A percentile compares a stretch with the other conserved stretches of the same genome.
Conservation (phyloP, 192 early-diverging fungal genomes). For the Linnemannia zychae region DNA sequence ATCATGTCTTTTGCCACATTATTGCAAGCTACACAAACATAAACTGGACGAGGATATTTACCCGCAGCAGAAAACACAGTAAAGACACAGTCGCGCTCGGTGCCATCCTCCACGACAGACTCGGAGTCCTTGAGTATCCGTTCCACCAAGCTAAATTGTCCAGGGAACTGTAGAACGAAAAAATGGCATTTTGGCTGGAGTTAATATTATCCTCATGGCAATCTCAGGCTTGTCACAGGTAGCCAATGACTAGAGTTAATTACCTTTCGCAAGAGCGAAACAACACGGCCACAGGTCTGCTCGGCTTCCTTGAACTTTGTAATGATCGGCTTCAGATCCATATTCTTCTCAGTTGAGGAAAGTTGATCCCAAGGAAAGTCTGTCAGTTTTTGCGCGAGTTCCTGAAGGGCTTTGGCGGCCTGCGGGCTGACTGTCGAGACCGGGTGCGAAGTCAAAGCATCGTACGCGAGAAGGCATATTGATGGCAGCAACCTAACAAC, state of each 20-base stretch:
- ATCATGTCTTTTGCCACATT: neutral
- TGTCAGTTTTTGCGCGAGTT: conserved; percentile 52
- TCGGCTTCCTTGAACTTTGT: conserved; percentile 57
- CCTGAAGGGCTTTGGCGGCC: conserved; percentile 44
- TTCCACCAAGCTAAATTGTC: conserved; percentile 68
- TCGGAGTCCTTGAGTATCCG: conserved; percentile 59
- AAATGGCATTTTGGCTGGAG: neutral
- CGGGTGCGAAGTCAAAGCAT: conserved; percentile 73
- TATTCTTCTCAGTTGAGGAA: neutral
- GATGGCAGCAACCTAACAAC: conserved; percentile 75
- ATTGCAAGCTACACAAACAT: neutral
- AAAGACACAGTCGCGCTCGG: conserved; percentile 70
- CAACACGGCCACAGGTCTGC: conserved; percentile 54
- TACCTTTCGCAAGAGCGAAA: conserved; percentile 66
- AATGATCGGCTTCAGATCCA: conserved; percentile 43
- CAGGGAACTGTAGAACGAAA: conserved; percentile 61
- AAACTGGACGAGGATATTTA: conserved; percentile 9
- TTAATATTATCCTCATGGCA: neutral
- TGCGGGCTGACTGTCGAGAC: conserved; percentile 53
- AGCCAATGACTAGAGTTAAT: neutral
- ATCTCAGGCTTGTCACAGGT: neutral
- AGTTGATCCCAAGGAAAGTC: conserved; percentile 62
- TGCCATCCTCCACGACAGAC: conserved; percentile 59
- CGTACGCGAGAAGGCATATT: conserved; percentile 80
- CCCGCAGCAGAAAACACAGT: conserved; percentile 61